phyloP scores from a whole-genome alignment of 2,329 filamentous ascomycete species.

The Botrytis paeoniae region DNA sequence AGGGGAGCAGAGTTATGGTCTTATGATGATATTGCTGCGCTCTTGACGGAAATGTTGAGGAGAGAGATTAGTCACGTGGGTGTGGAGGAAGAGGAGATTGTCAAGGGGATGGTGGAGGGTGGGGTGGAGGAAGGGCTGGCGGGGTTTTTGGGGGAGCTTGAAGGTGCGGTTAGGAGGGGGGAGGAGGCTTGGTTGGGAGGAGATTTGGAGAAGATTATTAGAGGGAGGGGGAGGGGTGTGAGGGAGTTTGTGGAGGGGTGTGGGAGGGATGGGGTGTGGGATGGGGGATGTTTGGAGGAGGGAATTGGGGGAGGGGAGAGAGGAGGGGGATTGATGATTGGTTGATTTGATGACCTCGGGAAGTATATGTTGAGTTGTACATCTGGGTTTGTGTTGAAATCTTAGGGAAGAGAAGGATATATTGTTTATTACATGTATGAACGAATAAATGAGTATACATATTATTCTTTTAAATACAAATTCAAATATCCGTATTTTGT shows the following conservation, averaged over 20 bases:
- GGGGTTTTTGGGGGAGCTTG: neutral
- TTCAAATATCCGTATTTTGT: rapidly evolving
- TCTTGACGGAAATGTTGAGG: neutral
- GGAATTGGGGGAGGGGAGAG: neutral
- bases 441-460: no score
- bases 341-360: neutral
- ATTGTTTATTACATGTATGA: neutral
- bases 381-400: neutral
- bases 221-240: neutral
- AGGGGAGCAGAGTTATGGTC: conserved; percentile 34
- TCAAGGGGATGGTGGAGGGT: neutral
- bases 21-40: neutral
- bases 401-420: neutral
- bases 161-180: neutral
- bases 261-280: neutral
- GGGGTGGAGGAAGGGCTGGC: conserved; percentile 1
- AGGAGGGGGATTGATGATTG: neutral
- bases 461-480: neutral
- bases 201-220: neutral
- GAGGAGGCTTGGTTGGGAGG: neutral
- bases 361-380: neutral
- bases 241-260: conserved; percentile 3
- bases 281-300: neutral
- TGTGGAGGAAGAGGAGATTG: neutral
- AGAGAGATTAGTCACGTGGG: neutral